Base-by-base conservation (phyloP, 1,284 basidiomycete genomes). In the Heterobasidion irregulare region DNA sequence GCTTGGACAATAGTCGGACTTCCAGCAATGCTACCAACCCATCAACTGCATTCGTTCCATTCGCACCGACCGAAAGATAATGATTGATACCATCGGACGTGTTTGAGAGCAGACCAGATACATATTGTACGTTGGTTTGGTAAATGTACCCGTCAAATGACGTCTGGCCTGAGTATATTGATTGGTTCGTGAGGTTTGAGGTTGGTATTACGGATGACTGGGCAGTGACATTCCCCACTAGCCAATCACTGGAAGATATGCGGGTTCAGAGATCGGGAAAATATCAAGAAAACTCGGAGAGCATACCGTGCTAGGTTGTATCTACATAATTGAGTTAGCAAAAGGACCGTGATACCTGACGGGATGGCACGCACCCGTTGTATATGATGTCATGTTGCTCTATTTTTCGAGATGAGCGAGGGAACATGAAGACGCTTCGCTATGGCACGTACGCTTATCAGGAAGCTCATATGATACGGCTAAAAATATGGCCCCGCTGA, bases 21-120 rank as follows among this genome's bases (percentile, higher is more conserved):
- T 83, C 85, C 61, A 96, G 64, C 1, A 98, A 73, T 0, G 92
- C 93, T 0, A 97, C 86, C 5, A 94, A 74, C 0, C 95, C 94
- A 66, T 98, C 94, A 6, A 86, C 77, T 0, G 93, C 84, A 52
- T 83, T 84, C 13, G 72, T 63, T 2, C 82, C 83, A 45, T 80
- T 66, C 9, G 76, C 70, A 18, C 73, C 76, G 6, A 96, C 89
- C 33, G 74, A 79, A 44, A 75, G 52, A 58, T 79, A 80, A 68
- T 94, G 92, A 66, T 97, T 97, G 64, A 98, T 83, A 5, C 82
- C 87, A 8, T 76, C 67, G 56, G 82, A 89, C 1, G 83, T 78
- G 63, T 92, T 88, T 57, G 74, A 65, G 13, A 92, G 72, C 48
- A 91, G 65, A 0, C 89, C 89, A 0, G 83, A 75, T 13, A 85